These are phyloP conservation scores for Phytophthora kernoviae DNA, from an alignment of 352 stramenopile species.

Conservation along the genomic window DNA sequence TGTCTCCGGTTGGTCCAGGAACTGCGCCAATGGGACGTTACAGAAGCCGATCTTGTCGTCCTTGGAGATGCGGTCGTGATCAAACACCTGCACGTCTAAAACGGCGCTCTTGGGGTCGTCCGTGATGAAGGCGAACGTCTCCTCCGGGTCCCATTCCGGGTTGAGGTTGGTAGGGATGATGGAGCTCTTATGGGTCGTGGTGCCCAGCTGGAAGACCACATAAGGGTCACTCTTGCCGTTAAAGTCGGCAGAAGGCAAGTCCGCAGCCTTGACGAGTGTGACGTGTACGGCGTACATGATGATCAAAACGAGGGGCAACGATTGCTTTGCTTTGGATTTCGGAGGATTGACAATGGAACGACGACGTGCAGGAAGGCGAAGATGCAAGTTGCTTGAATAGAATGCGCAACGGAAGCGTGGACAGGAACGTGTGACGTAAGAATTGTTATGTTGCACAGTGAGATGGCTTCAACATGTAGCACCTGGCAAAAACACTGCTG, in stretches of 20 bases:
- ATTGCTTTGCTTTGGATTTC: neutral
- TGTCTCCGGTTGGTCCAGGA: conserved; percentile 42
- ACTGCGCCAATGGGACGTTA: conserved; percentile 53
- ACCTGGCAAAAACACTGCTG: too few relatives aligned
- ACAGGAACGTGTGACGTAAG: too few relatives aligned
- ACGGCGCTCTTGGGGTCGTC: conserved; percentile 58
- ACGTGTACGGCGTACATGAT: conserved; percentile 71
- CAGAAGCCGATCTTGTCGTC: conserved; percentile 81
- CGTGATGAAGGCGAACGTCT: conserved; percentile 70
- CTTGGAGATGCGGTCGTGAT: conserved; percentile 77
- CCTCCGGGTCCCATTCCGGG: conserved; percentile 67
- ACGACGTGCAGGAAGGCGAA: too few relatives aligned
- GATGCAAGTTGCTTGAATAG: too few relatives aligned
- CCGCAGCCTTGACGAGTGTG: conserved; percentile 68
- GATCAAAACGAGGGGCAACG: neutral
- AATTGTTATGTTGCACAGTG: too few relatives aligned
- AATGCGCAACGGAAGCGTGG: too few relatives aligned
- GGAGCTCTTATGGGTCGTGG: conserved; percentile 72
- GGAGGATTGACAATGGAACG: neutral
- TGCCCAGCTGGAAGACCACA: conserved; percentile 73
- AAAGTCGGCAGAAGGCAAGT: conserved; percentile 76
- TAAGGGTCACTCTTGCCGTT: conserved; percentile 89
- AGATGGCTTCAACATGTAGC: too few relatives aligned
- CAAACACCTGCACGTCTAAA: conserved; percentile 71
- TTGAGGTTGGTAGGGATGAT: conserved; percentile 62